Evolutionary conservation across 2,329 filamentous ascomycete genomes (phyloP), one percentile per base, ranked within the genome.

Genomic region (Fusarium heterosporum): DNA sequence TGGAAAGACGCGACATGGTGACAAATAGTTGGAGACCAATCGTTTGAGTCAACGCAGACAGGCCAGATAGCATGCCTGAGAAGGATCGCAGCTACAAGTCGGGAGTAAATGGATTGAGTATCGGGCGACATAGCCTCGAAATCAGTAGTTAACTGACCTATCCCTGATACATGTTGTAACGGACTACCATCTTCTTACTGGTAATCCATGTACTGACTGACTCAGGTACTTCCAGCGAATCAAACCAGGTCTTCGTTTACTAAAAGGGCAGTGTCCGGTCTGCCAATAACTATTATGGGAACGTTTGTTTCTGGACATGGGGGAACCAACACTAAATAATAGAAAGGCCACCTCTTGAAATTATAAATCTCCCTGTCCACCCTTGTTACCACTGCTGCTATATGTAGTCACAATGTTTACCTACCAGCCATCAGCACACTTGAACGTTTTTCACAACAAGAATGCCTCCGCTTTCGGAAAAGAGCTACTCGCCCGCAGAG

Each of bases 401-500:
- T 45, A n/a, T 45, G 8, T n/a, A 25, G 42, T 22, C 19, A 36
- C 17, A 4, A 13, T 36, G 17, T 48, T 25, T 17, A 28, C 34
- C n/a, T 50, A 26, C 30, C n/a, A 40, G 25, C 13, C 47, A 40
- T 40, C 25, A 12, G 25, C 25, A n/a, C 25, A 30, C n/a, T 50
- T 50, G 8, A 32, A 25, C 6, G 36, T 25, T 25, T 32, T 25
- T 9, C 26, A 25, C 36, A 14, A 41, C 26, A 50, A 41, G n/a
- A 40, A 50, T 50, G 48, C 8, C 26, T 32, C 36, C 48, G 17
- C 48, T 50, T 32, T 50, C 26, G 41, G 36, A 50, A 25, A 32
- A 41, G 2, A 50, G 36, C 46, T 56, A 56, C 29, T 56, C 45
- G 10, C 14, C 32, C 1, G 17, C 28, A 51, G 53, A 51, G 25